phyloP scores from a whole-genome alignment of 352 stramenopile species.

The Phytophthora crassamura region DNA sequence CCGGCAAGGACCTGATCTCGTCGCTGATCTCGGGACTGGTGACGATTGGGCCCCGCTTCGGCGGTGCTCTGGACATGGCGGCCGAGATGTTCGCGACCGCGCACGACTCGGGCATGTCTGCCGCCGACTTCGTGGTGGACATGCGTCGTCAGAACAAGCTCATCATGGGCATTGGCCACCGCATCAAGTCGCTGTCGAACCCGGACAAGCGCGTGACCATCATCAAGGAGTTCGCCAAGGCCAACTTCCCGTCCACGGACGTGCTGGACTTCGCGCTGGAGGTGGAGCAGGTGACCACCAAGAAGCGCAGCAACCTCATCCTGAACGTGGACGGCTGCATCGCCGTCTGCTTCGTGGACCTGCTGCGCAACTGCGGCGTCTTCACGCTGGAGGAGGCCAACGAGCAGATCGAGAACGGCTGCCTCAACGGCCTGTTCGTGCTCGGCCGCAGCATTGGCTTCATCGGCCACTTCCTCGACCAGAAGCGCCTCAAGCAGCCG shows the following conservation, averaged over 20 bases:
- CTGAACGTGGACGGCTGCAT: constrained; percentile 98
- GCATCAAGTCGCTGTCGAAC: constrained; percentile 96
- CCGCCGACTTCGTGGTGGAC: constrained; percentile 93
- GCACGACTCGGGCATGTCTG: constrained; percentile 89
- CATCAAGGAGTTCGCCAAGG: constrained; percentile 95
- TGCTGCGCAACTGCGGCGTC: constrained; percentile 92
- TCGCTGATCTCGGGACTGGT: constrained; percentile 96
- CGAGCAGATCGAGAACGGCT: constrained; percentile 95
- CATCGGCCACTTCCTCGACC: constrained; percentile 97
- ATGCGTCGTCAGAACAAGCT: constrained; percentile 96
- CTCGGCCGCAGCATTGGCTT: constrained; percentile 90
- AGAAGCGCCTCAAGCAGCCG: constrained; percentile 97
- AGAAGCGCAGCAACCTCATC: constrained; percentile 98
- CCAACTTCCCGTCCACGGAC: constrained; percentile 94
- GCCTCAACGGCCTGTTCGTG: constrained; percentile 95
- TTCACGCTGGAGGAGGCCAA: constrained; percentile 93
- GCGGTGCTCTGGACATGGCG: constrained; percentile 95
- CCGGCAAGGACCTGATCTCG: constrained; percentile 97
- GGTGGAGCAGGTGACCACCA: constrained; percentile 97
- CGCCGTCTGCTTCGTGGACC: constrained; percentile 96
- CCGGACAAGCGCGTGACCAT: constrained; percentile 97
- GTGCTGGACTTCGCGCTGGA: constrained; percentile 96
- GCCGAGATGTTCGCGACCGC: constrained; percentile 93
- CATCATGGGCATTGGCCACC: constrained; percentile 98
- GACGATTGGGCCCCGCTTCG: constrained; percentile 97